Evolutionary conservation across 1,284 basidiomycete species (phyloP).

Genomic region (Pseudozyma hubeiensis): DNA sequence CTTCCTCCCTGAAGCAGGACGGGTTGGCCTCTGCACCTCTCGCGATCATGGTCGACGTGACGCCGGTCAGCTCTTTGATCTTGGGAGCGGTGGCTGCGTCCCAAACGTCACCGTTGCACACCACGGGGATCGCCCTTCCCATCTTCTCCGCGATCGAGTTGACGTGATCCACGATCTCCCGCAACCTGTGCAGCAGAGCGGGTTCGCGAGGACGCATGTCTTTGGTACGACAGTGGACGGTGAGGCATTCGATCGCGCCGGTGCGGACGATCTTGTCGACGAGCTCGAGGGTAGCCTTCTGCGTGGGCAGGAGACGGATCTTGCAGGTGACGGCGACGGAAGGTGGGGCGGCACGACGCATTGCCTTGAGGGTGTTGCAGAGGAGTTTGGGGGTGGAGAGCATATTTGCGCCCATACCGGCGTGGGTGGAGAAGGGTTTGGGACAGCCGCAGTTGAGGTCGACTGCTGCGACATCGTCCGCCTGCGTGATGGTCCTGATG

Average conservation of each 20-base stretch:
- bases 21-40: slow-evolving; percentile 93
- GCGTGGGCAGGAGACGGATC: slow-evolving; percentile 87
- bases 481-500: slow-evolving; percentile 81
- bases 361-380: slow-evolving; percentile 74
- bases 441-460: slow-evolving; percentile 90
- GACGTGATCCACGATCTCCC: slow-evolving; percentile 86
- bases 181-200: slow-evolving; percentile 82
- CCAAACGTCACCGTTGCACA: slow-evolving; percentile 93
- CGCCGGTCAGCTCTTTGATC: slow-evolving; percentile 76
- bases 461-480: slow-evolving; percentile 85
- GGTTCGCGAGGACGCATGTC: slow-evolving; percentile 87
- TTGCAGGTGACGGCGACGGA: slow-evolving; percentile 73
- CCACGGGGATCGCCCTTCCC: slow-evolving; percentile 77
- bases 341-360: slow-evolving; percentile 72
- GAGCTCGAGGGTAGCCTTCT: slow-evolving; percentile 86
- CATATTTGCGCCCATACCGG: slow-evolving; percentile 96
- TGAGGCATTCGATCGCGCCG: slow-evolving; percentile 83
- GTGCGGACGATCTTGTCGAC: slow-evolving; percentile 87
- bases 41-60: slow-evolving; percentile 95
- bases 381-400: slow-evolving; percentile 90
- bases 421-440: slow-evolving; percentile 92
- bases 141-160: slow-evolving; percentile 73
- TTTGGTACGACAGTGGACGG: slow-evolving; percentile 93
- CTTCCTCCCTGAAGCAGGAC: slow-evolving; percentile 78
- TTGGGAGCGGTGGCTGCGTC: slow-evolving; percentile 82